Conservation (phyloP, 2,329 filamentous ascomycete genomes). For the Cercospora nicotianae region DNA sequence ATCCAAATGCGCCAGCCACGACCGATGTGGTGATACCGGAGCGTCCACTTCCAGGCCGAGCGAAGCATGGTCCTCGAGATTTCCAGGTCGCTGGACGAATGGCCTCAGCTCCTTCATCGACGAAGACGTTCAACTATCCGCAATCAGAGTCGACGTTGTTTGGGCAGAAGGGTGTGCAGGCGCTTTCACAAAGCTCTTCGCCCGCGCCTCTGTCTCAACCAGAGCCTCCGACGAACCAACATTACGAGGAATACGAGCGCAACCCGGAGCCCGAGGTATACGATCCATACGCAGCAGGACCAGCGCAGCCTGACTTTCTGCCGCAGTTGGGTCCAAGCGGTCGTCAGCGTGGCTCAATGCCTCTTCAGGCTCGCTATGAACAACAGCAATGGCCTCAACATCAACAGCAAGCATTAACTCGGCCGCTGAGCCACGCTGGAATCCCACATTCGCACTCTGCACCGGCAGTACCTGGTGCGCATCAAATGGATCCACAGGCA, state of each 20-base stretch:
- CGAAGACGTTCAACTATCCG: conserved; percentile 28
- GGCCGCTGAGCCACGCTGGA: conserved; percentile 30
- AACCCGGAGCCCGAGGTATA: conserved; percentile 22
- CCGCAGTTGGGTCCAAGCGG: conserved; percentile 38
- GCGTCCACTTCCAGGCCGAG: conserved; percentile 30
- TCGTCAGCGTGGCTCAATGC: conserved; percentile 33
- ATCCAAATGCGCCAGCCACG: conserved; percentile 57
- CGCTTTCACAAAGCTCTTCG: neutral
- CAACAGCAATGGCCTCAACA: conserved; percentile 26
- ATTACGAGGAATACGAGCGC: conserved; percentile 26
- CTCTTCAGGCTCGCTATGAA: conserved; percentile 27
- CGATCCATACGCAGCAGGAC: conserved; percentile 44
- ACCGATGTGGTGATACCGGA: conserved; percentile 33
- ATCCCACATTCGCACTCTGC: conserved; percentile 49
- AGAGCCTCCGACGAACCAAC: conserved; percentile 9
- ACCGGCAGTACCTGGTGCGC: conserved; percentile 55
- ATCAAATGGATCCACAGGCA: conserved; percentile 46
- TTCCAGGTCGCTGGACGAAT: conserved; percentile 29
- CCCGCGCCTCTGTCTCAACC: conserved; percentile 12
- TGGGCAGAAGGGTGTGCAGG: conserved; percentile 22
- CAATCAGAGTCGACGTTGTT: conserved; percentile 28
- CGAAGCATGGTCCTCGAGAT: conserved; percentile 39
- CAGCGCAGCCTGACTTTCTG: conserved; percentile 42
- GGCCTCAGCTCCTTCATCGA: conserved; percentile 29
- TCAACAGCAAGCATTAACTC: conserved; percentile 21